Conservation (phyloP, 331 rosid species). For the Phaseolus coccineus region DNA sequence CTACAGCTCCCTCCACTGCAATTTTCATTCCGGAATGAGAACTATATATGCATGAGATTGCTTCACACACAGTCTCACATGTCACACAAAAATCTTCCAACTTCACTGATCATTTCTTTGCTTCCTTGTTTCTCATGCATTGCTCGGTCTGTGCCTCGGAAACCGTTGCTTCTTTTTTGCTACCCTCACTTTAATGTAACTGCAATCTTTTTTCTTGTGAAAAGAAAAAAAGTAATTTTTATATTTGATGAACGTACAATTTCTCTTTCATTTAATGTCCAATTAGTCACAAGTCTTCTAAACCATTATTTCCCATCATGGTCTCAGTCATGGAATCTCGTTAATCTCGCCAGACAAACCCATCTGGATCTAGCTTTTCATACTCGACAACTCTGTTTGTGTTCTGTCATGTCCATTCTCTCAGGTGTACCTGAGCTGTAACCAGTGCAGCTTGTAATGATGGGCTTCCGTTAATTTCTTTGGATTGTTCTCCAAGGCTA, state of each 20-base stretch:
- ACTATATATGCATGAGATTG: slow-evolving; percentile 24
- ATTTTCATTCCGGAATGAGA: not conserved
- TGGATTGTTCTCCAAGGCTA: slow-evolving; percentile 34
- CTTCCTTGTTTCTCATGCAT: not conserved
- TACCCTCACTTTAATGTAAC: slow-evolving; percentile 55
- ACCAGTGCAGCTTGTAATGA: slow-evolving; percentile 53
- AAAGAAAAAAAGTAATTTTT: slow-evolving; percentile 49
- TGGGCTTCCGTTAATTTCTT: slow-evolving; percentile 63
- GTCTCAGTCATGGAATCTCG: slow-evolving; percentile 61
- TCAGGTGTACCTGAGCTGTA: slow-evolving; percentile 42
- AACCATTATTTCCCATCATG: slow-evolving; percentile 35
- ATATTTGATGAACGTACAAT: slow-evolving; percentile 2
- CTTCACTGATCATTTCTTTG: not conserved
- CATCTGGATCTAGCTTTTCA: slow-evolving; percentile 31
- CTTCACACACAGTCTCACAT: not conserved
- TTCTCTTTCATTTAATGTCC: slow-evolving; percentile 46
- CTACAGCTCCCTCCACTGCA: slow-evolving; percentile 5
- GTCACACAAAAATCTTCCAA: not conserved
- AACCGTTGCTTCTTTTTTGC: slow-evolving; percentile 34
- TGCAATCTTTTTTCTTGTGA: slow-evolving; percentile 23
- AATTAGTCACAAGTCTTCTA: slow-evolving; percentile 49
- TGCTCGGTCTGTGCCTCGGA: not conserved
- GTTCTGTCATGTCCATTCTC: slow-evolving; percentile 49
- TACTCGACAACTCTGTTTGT: slow-evolving; percentile 22
- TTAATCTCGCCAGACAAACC: slow-evolving; percentile 50